Evolutionary conservation across 352 stramenopile genomes (phyloP).

Genomic region (Phytophthora idaei): DNA sequence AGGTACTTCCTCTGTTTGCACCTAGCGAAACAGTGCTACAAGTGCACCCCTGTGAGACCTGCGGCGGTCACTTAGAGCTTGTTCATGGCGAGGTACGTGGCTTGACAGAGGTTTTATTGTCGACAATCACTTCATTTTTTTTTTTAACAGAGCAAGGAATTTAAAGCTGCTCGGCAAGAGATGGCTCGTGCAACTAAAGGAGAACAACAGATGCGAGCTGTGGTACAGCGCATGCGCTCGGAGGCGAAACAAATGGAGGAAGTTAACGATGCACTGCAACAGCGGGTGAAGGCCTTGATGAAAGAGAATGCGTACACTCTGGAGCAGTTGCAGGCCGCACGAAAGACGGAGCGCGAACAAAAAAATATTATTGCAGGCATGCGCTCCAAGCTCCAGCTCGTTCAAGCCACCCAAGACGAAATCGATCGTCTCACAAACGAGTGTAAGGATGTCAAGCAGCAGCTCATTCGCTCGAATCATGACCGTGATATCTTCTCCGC

Average conservation of each 20-base stretch:
- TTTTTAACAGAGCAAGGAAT: slow-evolving; percentile 61
- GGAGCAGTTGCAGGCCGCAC: slow-evolving; percentile 72
- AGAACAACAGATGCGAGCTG: slow-evolving; percentile 69
- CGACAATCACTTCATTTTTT: neutral
- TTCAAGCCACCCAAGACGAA: slow-evolving; percentile 69
- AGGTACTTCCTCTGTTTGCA: slow-evolving; percentile 73
- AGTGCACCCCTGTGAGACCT: slow-evolving; percentile 77
- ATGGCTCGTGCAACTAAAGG: slow-evolving; percentile 69
- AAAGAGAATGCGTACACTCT: slow-evolving; percentile 83
- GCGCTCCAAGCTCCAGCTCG: slow-evolving; percentile 72
- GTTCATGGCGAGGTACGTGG: slow-evolving; percentile 73
- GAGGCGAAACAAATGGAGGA: slow-evolving; percentile 80
- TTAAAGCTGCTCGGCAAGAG: slow-evolving; percentile 65
- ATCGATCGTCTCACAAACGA: slow-evolving; percentile 61
- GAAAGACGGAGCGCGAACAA: slow-evolving; percentile 78
- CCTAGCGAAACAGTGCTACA: slow-evolving; percentile 73
- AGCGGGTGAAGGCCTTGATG: slow-evolving; percentile 71
- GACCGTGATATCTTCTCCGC: slow-evolving; percentile 80
- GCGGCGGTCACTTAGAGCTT: slow-evolving; percentile 76
- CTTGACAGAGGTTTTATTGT: neutral
- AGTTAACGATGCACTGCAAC: slow-evolving; percentile 75
- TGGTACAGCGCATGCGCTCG: slow-evolving; percentile 66
- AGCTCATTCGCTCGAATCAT: slow-evolving; percentile 71
- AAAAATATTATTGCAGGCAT: slow-evolving; percentile 67
- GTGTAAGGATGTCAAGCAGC: slow-evolving; percentile 70